Percentiles rank a stretch among this genome's conserved stretches.
phyloP scores from a whole-genome alignment of 305 asterid genomes.

The Striga hermonthica region DNA sequence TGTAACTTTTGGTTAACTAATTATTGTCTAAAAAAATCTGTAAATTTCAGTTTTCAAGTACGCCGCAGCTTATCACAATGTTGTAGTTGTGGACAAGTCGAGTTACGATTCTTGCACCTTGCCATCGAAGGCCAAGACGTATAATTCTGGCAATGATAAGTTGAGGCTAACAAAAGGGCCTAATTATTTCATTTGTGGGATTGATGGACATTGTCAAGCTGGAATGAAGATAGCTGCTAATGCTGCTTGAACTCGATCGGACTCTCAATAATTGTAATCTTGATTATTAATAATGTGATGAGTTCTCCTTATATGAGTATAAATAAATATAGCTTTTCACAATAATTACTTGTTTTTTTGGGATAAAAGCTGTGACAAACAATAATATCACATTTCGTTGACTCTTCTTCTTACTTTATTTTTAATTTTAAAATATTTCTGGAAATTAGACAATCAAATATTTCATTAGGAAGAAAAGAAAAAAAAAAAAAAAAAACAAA shows the following conservation, averaged over 20 bases:
- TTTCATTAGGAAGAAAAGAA: too few relatives aligned
- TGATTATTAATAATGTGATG: background rate
- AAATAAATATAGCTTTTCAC: too few relatives aligned
- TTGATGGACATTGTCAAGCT: slow-evolving; percentile 30
- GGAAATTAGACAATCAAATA: too few relatives aligned
- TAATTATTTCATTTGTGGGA: slow-evolving; percentile 39
- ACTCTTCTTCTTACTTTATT: too few relatives aligned
- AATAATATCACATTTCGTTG: too few relatives aligned
- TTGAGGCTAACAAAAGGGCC: slow-evolving; percentile 28
- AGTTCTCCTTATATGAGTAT: too few relatives aligned
- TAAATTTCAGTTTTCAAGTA: slow-evolving; percentile 37
- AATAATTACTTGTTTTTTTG: too few relatives aligned
- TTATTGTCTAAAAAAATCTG: background rate
- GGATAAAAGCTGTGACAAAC: too few relatives aligned
- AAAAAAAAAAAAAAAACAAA: too few relatives aligned
- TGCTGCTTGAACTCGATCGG: slow-evolving; percentile 19
- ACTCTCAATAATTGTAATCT: background rate
- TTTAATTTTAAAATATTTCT: too few relatives aligned
- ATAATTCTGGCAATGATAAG: slow-evolving; percentile 33
- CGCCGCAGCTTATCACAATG: slow-evolving; percentile 16
- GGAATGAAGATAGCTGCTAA: slow-evolving; percentile 36
- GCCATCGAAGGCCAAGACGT: slow-evolving; percentile 24
- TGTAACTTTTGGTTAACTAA: background rate
- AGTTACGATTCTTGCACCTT: slow-evolving; percentile 35
- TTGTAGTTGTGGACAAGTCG: slow-evolving; percentile 34